phyloP scores from a whole-genome alignment of 1,284 basidiomycete species.

The Cutaneotrichosporon sp. region DNA sequence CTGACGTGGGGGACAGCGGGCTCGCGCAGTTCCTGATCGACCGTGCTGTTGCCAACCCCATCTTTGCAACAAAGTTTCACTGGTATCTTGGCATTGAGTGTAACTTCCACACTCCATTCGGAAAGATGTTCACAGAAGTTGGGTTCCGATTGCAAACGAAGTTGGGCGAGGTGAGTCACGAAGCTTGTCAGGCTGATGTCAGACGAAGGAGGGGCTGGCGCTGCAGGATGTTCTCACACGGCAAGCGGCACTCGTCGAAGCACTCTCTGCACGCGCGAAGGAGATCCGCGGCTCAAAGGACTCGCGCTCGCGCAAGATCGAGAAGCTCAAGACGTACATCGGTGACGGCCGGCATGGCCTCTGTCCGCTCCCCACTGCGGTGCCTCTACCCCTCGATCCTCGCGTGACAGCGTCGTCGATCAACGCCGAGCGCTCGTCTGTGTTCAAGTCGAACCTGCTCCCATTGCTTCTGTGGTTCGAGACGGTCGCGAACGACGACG shows the following conservation, averaged over 20 bases:
- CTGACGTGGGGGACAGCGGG: conserved; percentile 70
- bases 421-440: conserved; percentile 82
- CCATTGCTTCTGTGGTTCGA: conserved; percentile 89
- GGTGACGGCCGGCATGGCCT: conserved; percentile 81
- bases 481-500: conserved; percentile 50
- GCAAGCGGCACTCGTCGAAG: conserved; percentile 82
- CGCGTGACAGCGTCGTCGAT: conserved; percentile 77
- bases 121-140: conserved; percentile 88
- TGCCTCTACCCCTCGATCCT: conserved; percentile 88
- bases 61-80: conserved; percentile 87
- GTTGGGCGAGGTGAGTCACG: conserved; percentile 72
- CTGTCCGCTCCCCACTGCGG: conserved; percentile 64
- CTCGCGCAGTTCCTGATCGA: conserved; percentile 86
- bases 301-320: conserved; percentile 92
- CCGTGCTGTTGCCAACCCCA: conserved; percentile 74
- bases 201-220: conserved; percentile 72
- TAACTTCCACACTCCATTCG: conserved; percentile 66
- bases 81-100: conserved; percentile 99
- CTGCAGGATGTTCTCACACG: conserved; percentile 76
- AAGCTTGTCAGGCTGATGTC: conserved; percentile 43
- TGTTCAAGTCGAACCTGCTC: conserved; percentile 97
- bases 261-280: conserved; percentile 75
- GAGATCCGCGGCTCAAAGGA: conserved; percentile 90
- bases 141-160: conserved; percentile 83
- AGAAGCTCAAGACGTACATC: conserved; percentile 80